These are phyloP conservation scores for Aspergillus fischeri DNA, from an alignment of 2,329 filamentous ascomycete species.

Conservation along the genomic window DNA sequence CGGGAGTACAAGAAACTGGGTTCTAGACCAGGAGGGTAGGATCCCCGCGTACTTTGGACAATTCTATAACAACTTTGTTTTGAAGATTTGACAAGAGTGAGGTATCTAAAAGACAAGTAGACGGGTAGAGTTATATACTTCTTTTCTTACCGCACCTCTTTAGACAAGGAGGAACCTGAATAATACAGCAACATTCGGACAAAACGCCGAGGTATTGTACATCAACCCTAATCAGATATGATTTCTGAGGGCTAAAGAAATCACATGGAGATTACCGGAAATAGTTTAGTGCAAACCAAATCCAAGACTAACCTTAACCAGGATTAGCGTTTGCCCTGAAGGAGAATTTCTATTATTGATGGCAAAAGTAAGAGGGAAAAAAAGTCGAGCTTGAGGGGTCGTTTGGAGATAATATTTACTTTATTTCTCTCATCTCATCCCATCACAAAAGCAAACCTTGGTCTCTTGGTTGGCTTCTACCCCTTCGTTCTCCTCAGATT, in stretches of 20 bases:
- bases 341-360: conserved; percentile 27
- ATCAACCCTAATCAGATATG: conserved; percentile 22
- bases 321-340: conserved; percentile 9
- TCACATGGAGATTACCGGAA: conserved; percentile 21
- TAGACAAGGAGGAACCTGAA: neutral
- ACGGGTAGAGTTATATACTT: neutral
- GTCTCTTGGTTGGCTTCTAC: conserved; percentile 1
- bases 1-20: neutral
- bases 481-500: neutral
- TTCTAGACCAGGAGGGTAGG: neutral
- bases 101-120: neutral
- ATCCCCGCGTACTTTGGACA: neutral
- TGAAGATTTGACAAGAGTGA: neutral
- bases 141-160: neutral
- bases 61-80: neutral
- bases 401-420: conserved; percentile 12
- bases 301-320: conserved; percentile 8
- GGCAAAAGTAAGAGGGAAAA: conserved; percentile 28
- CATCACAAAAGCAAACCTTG: neutral
- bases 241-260: conserved; percentile 9
- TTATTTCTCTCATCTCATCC: conserved; percentile 4
- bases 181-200: neutral
- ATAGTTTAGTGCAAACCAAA: conserved; percentile 13
- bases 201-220: neutral
- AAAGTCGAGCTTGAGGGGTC: conserved; percentile 11